Percentiles rank a stretch among this genome's conserved stretches.
Conservation (phyloP, 306 rosid species). For the Cucurbita moschata region DNA sequence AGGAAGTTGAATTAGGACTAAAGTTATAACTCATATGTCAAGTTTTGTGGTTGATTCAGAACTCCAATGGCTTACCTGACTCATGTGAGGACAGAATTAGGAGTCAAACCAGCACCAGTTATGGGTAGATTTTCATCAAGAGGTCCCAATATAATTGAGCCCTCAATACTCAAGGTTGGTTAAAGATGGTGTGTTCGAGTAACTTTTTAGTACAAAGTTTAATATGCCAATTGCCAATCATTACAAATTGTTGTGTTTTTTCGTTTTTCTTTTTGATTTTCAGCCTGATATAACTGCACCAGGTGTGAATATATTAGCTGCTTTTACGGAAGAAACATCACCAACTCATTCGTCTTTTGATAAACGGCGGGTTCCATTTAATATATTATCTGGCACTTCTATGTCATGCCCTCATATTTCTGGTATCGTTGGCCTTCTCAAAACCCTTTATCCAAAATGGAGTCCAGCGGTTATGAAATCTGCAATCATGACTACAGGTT, state of each 20-base stretch:
- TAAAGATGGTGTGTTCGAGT: too few relatives aligned
- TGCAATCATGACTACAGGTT: conserved; percentile 12
- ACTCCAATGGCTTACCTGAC: conserved; percentile 35
- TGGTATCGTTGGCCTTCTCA: conserved; percentile 10
- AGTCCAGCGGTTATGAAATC: conserved; percentile 10
- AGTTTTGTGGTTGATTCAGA: conserved; percentile 9
- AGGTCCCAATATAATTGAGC: conserved; percentile 40
- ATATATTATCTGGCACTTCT: conserved; percentile 5
- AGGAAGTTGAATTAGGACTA: too few relatives aligned
- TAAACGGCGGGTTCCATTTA: neutral
- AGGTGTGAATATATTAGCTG: conserved; percentile 5
- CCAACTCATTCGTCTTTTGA: neutral
- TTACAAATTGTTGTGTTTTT: neutral
- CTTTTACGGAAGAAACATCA: neutral
- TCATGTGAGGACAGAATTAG: conserved; percentile 20
- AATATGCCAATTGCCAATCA: too few relatives aligned
- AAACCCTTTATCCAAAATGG: conserved; percentile 7
- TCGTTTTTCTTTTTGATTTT: neutral
- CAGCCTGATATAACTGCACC: conserved; percentile 13
- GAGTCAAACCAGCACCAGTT: conserved; percentile 29
- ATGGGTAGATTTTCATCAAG: conserved; percentile 64
- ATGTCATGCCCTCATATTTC: conserved; percentile 12
- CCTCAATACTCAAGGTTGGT: conserved; percentile 40
- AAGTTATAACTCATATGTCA: neutral
- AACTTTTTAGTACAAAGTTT: too few relatives aligned